Evolutionary conservation across 345 rosid genomes (phyloP).

Genomic region (Populus tremula): DNA sequence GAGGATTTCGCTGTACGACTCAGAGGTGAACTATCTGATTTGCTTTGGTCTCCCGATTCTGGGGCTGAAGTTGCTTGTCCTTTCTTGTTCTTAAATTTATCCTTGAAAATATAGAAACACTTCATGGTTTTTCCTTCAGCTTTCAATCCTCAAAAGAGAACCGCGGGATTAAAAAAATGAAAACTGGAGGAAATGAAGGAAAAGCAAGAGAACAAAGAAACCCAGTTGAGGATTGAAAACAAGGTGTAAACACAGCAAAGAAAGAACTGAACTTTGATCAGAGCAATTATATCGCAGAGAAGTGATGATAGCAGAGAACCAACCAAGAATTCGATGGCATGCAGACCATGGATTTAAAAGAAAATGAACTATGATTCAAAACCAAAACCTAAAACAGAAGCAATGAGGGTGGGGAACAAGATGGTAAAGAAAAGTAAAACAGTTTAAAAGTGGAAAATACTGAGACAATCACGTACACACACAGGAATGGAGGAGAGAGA

Average conservation of each 20-base stretch:
- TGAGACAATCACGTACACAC: background rate
- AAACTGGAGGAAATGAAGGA: background rate
- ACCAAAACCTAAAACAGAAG: background rate
- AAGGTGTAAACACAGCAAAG: background rate
- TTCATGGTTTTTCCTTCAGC: slow-evolving; percentile 24
- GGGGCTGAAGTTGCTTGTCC: slow-evolving; percentile 49
- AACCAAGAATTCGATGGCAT: background rate
- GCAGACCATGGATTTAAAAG: slow-evolving; percentile 3
- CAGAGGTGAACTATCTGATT: slow-evolving; percentile 10
- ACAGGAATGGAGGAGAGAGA: background rate
- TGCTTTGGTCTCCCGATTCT: slow-evolving; percentile 30
- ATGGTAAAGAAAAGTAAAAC: background rate
- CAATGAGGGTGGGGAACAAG: background rate
- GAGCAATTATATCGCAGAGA: background rate
- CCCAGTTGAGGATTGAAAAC: slow-evolving; percentile 6
- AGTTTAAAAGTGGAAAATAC: background rate
- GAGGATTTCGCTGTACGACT: slow-evolving; percentile 40
- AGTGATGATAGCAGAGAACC: background rate
- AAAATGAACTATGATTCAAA: background rate
- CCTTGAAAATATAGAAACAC: slow-evolving; percentile 45
- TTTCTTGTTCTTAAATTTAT: slow-evolving; percentile 41
- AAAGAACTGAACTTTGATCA: background rate
- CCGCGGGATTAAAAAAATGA: background rate
- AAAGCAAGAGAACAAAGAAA: background rate
- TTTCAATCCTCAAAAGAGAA: background rate